These are phyloP conservation scores for Saccharomycopsis hybrid DNA, from an alignment of 1,139 yeast species.

Conservation along the genomic window DNA sequence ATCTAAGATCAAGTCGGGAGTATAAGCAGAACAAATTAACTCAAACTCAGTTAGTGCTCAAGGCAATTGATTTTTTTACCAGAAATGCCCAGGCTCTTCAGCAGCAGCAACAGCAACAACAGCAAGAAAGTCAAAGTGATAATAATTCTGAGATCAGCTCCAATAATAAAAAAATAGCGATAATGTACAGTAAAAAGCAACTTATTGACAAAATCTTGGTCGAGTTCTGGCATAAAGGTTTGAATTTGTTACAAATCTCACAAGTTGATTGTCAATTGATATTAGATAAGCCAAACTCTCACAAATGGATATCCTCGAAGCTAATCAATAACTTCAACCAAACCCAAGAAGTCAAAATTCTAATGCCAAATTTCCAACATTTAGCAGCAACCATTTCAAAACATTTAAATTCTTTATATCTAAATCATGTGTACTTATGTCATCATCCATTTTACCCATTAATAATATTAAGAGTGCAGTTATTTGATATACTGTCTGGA, in stretches of 20 bases:
- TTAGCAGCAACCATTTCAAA: slow-evolving; percentile 44
- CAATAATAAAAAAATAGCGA: slow-evolving; percentile 19
- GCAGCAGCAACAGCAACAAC: no score
- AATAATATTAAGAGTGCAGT: slow-evolving; percentile 56
- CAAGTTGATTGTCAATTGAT: slow-evolving; percentile 64
- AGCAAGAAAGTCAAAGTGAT: no score
- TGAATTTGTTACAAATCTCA: slow-evolving; percentile 63
- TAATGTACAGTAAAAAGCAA: slow-evolving; percentile 34
- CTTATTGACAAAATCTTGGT: slow-evolving; percentile 45
- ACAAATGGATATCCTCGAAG: slow-evolving; percentile 54
- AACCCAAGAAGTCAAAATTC: slow-evolving; percentile 34
- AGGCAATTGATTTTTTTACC: slow-evolving; percentile 20
- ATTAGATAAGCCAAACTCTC: slow-evolving; percentile 47
- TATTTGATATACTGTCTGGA: slow-evolving; percentile 43
- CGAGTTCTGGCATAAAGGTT: slow-evolving; percentile 57
- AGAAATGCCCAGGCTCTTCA: slow-evolving; percentile 6
- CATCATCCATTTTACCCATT: slow-evolving; percentile 59
- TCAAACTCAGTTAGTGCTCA: slow-evolving; percentile 16
- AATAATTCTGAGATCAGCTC: neutral
- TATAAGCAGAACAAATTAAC: slow-evolving; percentile 17
- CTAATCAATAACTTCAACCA: slow-evolving; percentile 37
- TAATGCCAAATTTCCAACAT: slow-evolving; percentile 27
- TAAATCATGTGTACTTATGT: slow-evolving; percentile 60
- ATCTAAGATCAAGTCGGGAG: slow-evolving; percentile 20
- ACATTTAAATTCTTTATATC: slow-evolving; percentile 43